phyloP scores from a whole-genome alignment of 768 basidiomycete genomes.

The Cubamyces sp. region DNA sequence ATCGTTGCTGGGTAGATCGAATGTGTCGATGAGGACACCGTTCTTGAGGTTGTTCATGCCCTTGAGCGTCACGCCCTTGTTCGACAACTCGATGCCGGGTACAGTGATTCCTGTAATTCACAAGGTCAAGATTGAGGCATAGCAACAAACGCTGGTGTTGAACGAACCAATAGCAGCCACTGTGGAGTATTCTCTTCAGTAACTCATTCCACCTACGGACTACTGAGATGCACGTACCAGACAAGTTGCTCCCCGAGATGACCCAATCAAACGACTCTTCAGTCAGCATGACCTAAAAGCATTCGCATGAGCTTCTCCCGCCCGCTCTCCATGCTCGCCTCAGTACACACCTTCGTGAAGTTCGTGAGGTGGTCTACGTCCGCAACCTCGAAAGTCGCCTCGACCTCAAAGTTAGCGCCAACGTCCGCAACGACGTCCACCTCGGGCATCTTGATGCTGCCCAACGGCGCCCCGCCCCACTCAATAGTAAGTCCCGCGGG shows the following conservation, averaged over 20 bases:
- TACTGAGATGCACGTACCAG: slow-evolving; percentile 42
- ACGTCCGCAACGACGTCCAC: slow-evolving; percentile 62
- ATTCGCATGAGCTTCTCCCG: neutral
- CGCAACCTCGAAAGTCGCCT: slow-evolving; percentile 60
- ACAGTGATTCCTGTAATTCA: slow-evolving; percentile 54
- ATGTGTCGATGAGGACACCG: slow-evolving; percentile 65
- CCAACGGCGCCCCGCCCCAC: slow-evolving; percentile 62
- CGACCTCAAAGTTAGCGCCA: slow-evolving; percentile 60
- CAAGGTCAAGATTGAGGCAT: neutral
- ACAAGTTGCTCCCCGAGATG: slow-evolving; percentile 66
- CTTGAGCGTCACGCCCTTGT: slow-evolving; percentile 64
- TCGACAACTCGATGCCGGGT: slow-evolving; percentile 53
- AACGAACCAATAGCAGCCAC: neutral
- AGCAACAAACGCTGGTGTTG: neutral
- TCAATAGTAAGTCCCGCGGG: slow-evolving; percentile 60
- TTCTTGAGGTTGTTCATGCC: slow-evolving; percentile 71
- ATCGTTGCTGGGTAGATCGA: slow-evolving; percentile 72
- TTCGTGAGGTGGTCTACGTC: slow-evolving; percentile 59
- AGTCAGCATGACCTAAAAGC: slow-evolving; percentile 54
- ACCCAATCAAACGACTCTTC: slow-evolving; percentile 71
- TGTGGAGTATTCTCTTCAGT: neutral
- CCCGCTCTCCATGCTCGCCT: too few species aligned
- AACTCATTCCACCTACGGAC: neutral
- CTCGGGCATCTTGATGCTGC: slow-evolving; percentile 62
- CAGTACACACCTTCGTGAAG: slow-evolving; percentile 58